Evolutionary conservation across 1,284 basidiomycete species (phyloP), one percentile per base, ranked within the genome.

Genomic region (Macrocybe sp.): DNA sequence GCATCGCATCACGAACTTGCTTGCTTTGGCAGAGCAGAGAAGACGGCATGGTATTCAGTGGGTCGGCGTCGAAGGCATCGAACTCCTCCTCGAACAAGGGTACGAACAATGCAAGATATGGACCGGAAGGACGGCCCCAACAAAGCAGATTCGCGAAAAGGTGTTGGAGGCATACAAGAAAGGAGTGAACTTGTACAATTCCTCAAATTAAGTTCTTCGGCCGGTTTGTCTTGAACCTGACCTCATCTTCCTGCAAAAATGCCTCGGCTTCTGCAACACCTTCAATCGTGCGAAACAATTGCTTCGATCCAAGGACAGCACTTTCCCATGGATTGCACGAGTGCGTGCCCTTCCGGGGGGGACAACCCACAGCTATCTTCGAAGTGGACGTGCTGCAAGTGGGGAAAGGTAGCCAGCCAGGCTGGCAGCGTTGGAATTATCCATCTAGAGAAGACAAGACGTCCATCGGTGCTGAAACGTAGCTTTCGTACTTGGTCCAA

Each of bases 121-220:
- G 61, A 61, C 59, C 0, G 57, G 55, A 10, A 55, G 61, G 45
- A 59, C 56, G 45, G 59, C 59, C n/a, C 60, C 60, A 35, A 57
- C 54, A 47, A 62, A 48, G 22, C 64, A 58, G 48, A 65, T 66
- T 29, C 63, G 60, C 29, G 49, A 60, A 43, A 51, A 55, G 46
- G 59, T 61, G 22, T 48, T 59, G 39, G 58, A 59, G 50, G 55
- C 49, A 9, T 61, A 61, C 34, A 37, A 57, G 39, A 36, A 14
- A 38, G 37, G 44, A 32, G 36, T 30, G 7, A 16, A 12, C 34
- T 11, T 8, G 7, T 31, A 42, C 12, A 28, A 31, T 16, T n/a
- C 34, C 14, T 31, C 28, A 12, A 38, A 42, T 47, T 46, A 37
- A 47, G 22, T 22, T 22, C 22, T 22, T 22, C 22, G 22, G 22